Conservation (phyloP, 331 rosid species). For the Arachis monticola region DNA sequence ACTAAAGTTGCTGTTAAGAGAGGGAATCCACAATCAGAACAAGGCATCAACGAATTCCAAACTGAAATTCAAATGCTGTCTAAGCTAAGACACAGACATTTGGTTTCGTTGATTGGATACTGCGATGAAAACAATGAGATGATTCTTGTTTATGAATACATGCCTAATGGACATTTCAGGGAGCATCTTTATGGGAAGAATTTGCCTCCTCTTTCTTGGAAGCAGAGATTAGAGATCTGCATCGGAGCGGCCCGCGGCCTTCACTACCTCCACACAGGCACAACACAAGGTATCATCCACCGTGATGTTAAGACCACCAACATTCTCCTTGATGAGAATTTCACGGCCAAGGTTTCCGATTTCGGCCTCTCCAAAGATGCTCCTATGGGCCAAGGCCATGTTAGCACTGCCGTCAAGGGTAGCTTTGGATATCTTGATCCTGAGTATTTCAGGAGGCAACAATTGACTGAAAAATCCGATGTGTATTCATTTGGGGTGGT, state of each 20-base stretch:
- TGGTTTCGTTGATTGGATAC: conserved; percentile 68
- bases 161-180: conserved; percentile 64
- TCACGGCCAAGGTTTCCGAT: conserved; percentile 66
- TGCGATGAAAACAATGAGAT: conserved; percentile 65
- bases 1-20: conserved; percentile 63
- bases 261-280: conserved; percentile 69
- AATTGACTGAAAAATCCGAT: conserved; percentile 48
- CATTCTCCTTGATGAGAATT: conserved; percentile 59
- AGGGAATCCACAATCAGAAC: conserved; percentile 73
- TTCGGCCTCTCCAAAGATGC: conserved; percentile 71
- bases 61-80: conserved; percentile 71
- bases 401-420: conserved; percentile 72
- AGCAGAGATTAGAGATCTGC: conserved; percentile 61
- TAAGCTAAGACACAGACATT: conserved; percentile 64
- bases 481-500: conserved; percentile 57
- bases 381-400: conserved; percentile 65
- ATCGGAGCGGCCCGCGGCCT: conserved; percentile 69
- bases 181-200: conserved; percentile 72
- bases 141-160: conserved; percentile 66
- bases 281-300: conserved; percentile 68
- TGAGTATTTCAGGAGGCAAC: conserved; percentile 50
- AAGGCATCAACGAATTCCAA: conserved; percentile 64
- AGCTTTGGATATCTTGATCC: conserved; percentile 53
- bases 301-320: conserved; percentile 70
- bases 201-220: conserved; percentile 52